These are phyloP conservation scores for Solanum hybrid DNA, from an alignment of 305 asterid species.

Conservation along the genomic window DNA sequence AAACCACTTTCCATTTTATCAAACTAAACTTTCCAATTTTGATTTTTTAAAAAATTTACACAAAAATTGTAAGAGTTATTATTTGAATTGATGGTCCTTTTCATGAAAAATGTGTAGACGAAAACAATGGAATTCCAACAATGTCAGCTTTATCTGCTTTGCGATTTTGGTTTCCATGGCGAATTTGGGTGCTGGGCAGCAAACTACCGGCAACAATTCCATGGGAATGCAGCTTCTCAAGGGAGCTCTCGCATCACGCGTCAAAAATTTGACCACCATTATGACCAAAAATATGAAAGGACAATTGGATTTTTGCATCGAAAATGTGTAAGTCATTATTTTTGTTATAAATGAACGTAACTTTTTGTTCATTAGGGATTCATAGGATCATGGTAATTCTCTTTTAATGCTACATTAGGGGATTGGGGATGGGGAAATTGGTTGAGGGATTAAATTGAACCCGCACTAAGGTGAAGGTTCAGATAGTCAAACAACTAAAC, in stretches of 20 bases:
- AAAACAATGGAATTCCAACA: not conserved
- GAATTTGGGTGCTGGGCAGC: constrained; percentile 1
- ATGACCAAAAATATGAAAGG: constrained; percentile 40
- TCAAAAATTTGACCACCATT: constrained; percentile 43
- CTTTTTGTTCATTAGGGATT: not conserved
- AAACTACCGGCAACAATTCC: constrained; percentile 11
- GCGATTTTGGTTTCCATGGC: constrained; percentile 8
- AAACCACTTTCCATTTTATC: not conserved
- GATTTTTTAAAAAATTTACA: not conserved
- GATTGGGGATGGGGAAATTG: not conserved
- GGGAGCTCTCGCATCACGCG: constrained; percentile 33
- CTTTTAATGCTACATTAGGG: not conserved
- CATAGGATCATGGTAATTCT: not conserved
- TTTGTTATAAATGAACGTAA: not conserved
- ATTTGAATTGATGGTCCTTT: not conserved
- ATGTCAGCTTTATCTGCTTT: not conserved
- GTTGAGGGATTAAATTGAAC: not conserved
- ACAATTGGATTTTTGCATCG: constrained; percentile 57
- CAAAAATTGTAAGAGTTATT: not conserved
- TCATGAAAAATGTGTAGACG: not conserved
- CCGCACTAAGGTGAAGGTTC: not conserved
- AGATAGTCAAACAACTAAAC: not conserved
- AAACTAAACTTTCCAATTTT: constrained; percentile 1
- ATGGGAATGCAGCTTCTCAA: constrained; percentile 53
- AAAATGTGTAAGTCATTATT: constrained; percentile 41